phyloP scores from a whole-genome alignment of 1,284 basidiomycete species.

The Tylopilus orsonianus region DNA sequence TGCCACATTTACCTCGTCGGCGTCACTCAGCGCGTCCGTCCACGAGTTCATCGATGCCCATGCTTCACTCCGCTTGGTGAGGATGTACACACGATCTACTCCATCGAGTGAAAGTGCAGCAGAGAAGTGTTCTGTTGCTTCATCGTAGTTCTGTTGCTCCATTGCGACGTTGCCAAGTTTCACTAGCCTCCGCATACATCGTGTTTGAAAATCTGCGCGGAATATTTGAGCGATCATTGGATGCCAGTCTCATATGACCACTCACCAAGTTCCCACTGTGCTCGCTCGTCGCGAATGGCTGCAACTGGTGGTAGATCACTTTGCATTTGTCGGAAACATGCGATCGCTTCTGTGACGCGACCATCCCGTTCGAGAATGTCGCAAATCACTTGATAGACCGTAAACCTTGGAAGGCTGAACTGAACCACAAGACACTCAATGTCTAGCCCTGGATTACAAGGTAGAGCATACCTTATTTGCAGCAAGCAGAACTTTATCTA shows the following conservation, averaged over 20 bases:
- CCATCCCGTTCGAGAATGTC: slow-evolving; percentile 1
- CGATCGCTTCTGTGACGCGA: slow-evolving; percentile 1
- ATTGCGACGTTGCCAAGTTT: not conserved
- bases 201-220: not conserved
- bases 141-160: not conserved
- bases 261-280: slow-evolving; percentile 6
- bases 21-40: not conserved
- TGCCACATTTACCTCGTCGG: not conserved
- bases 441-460: no score
- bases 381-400: not conserved
- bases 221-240: no score
- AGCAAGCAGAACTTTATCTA: not conserved
- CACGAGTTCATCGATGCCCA: not conserved
- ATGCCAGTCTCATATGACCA: no score
- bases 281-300: not conserved
- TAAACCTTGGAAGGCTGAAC: slow-evolving; percentile 7
- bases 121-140: not conserved
- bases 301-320: not conserved
- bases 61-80: not conserved
- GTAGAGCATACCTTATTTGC: not conserved
- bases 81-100: not conserved
- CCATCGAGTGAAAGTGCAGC: not conserved
- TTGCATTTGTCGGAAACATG: slow-evolving; percentile 1
- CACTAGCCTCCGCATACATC: not conserved
- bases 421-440: not conserved